Percentiles rank a stretch among this genome's conserved stretches.
These are phyloP conservation scores for Beauveria australis DNA, from an alignment of 2,329 filamentous ascomycete species.

Conservation along the genomic window DNA sequence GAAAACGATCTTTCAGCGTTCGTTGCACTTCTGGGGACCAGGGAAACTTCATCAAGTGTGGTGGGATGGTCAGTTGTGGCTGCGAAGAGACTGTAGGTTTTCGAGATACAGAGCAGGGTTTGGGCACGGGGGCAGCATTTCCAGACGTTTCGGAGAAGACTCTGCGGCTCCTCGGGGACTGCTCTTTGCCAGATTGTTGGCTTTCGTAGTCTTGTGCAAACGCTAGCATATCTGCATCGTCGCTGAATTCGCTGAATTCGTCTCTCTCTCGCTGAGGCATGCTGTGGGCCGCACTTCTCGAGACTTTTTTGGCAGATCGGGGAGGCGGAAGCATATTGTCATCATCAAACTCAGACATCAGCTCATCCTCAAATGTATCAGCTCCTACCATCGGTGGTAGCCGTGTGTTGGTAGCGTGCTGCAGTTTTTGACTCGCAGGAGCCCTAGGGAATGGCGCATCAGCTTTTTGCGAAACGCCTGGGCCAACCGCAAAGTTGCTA, in stretches of 20 bases:
- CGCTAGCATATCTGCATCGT: constrained; percentile 44
- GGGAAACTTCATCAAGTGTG: constrained; percentile 53
- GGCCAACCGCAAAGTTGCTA: neutral
- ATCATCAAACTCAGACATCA: constrained; percentile 24
- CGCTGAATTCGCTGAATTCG: constrained; percentile 39
- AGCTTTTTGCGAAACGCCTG: neutral
- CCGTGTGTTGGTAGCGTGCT: neutral
- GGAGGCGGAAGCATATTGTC: constrained; percentile 14
- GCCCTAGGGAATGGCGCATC: constrained; percentile 20
- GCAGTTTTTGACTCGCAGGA: neutral
- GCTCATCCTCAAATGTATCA: constrained; percentile 17
- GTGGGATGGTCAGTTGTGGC: constrained; percentile 31
- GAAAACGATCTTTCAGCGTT: constrained; percentile 75
- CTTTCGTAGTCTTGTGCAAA: constrained; percentile 43
- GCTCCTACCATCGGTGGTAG: neutral
- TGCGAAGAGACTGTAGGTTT: constrained; percentile 16
- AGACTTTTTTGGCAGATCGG: neutral
- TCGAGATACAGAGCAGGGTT: constrained; percentile 25
- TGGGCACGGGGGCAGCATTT: constrained; percentile 29
- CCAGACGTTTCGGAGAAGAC: constrained; percentile 42
- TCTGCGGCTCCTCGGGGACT: constrained; percentile 23
- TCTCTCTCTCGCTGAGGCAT: constrained; percentile 19
- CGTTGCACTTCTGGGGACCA: constrained; percentile 84
- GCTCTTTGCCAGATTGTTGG: constrained; percentile 24
- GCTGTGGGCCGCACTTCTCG: neutral